Base-by-base conservation (phyloP, 2,329 filamentous ascomycete species). In the Bipolaris sorokiniana region DNA sequence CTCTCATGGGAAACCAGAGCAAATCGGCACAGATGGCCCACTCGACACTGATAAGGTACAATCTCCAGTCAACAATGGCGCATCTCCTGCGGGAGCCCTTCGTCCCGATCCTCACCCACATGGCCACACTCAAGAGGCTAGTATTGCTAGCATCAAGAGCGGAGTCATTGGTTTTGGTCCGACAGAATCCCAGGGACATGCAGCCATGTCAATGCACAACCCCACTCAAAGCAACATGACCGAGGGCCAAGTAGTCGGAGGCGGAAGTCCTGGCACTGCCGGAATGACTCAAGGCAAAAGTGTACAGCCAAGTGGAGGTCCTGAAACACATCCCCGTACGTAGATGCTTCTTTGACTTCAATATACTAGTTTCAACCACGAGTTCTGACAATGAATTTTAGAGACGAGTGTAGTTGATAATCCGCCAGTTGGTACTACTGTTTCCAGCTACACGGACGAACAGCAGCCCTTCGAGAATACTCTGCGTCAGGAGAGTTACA, bases 61-160 rank as follows among this genome's bases (percentile, higher is more conserved):
- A 11, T 41, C 55, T 22, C 22, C 48, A 37, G 36, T 34, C 7
- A 37, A n/a, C 48, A 33, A 49, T 10, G 34, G 26, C 38, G 16
- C 56, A 10, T 31, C 56, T 33, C 38, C 54, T 48, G 48, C 55
- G 18, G 46, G 53, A 15, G 59, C 44, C n/a, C 31, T 62, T 7
- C 66, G 64, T 36, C 70, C 71, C 4, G 54, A 69, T 41, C 59
- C 62, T 5, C 51, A 58, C 23, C 54, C 56, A 2, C 44, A 48
- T 28, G 54, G 54, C 23, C 37, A 56, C 6, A 41, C 48, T 23
- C 62, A 70, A 13, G 69, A 63, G 5, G 55, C 62, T 9, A 78
- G 74, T 57, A 68, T 67, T 28, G 71, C 72, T 16, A 77, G 74
- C 61, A 75, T 78, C 68, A 77, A 77, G 64, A 77, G 75, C 55